Evolutionary conservation across 1,139 yeast species (phyloP).

Genomic region (Kodamaea alishanica): DNA sequence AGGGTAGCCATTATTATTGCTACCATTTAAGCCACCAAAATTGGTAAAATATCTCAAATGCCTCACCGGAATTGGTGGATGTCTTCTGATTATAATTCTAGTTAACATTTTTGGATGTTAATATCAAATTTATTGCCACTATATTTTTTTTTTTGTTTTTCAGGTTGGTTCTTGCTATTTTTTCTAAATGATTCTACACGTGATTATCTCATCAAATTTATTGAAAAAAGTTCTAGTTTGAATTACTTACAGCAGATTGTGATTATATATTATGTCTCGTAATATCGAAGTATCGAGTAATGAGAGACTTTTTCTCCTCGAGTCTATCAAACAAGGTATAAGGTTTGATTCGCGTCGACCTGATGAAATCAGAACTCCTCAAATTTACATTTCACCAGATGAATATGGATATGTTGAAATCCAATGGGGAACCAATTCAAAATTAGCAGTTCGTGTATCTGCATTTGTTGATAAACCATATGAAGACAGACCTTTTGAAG

Average conservation of each 20-base stretch:
- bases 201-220: too few species aligned
- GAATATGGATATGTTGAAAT: constrained; percentile 83
- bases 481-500: constrained; percentile 94
- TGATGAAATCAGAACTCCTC: constrained; percentile 60
- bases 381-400: constrained; percentile 55
- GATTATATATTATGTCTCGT: constrained; percentile 7
- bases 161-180: too few species aligned
- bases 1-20: too few species aligned
- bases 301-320: constrained; percentile 59
- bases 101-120: constrained; percentile 4
- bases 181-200: too few species aligned
- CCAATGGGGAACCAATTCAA: constrained; percentile 62
- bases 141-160: not conserved
- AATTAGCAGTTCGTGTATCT: constrained; percentile 72
- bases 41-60: not conserved
- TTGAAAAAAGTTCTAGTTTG: not conserved
- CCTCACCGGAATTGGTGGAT: too few species aligned
- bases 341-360: constrained; percentile 70
- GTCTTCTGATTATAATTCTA: not conserved
- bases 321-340: constrained; percentile 57
- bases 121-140: not conserved
- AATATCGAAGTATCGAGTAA: constrained; percentile 59
- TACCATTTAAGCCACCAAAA: constrained; percentile 1
- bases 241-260: not conserved
- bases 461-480: constrained; percentile 79